Percentiles rank a stretch among this genome's conserved stretches.
Evolutionary conservation across 768 basidiomycete genomes (phyloP).

Genomic region (Kondoa malvinella): DNA sequence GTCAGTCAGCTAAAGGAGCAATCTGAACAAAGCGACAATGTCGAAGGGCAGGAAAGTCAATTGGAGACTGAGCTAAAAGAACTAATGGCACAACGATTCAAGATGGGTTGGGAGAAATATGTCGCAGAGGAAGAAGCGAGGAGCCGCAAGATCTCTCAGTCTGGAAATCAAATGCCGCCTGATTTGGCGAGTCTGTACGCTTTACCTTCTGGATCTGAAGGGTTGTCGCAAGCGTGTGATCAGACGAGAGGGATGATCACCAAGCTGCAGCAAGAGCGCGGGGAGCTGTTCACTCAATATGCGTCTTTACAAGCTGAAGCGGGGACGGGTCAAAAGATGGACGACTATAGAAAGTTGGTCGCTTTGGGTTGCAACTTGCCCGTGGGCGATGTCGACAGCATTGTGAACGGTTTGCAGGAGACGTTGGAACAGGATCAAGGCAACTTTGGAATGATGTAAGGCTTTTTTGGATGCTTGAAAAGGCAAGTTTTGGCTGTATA

Average conservation of each 20-base stretch:
- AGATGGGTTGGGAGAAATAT: slow-evolving; percentile 87
- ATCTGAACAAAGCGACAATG: slow-evolving; percentile 44
- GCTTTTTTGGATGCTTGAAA: too few species aligned
- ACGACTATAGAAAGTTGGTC: slow-evolving; percentile 72
- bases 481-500: too few species aligned
- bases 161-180: slow-evolving; percentile 4
- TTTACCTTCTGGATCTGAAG: slow-evolving; percentile 45
- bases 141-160: not conserved
- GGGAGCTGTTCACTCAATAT: slow-evolving; percentile 54
- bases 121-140: slow-evolving; percentile 63
- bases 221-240: slow-evolving; percentile 43
- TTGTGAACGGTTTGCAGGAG: slow-evolving; percentile 69
- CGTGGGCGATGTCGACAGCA: slow-evolving; percentile 71
- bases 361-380: slow-evolving; percentile 78
- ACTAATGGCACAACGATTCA: slow-evolving; percentile 67
- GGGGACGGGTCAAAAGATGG: slow-evolving; percentile 75
- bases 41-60: slow-evolving; percentile 43
- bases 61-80: slow-evolving; percentile 49
- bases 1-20: slow-evolving; percentile 52
- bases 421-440: slow-evolving; percentile 18
- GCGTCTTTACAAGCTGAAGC: slow-evolving; percentile 72
- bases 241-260: slow-evolving; percentile 47
- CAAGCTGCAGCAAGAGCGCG: slow-evolving; percentile 51
- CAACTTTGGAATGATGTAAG: not conserved
- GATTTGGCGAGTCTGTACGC: slow-evolving; percentile 29